These are phyloP conservation scores for Austropuccinia psidii DNA, from an alignment of 1,284 basidiomycete species.

Conservation along the genomic window DNA sequence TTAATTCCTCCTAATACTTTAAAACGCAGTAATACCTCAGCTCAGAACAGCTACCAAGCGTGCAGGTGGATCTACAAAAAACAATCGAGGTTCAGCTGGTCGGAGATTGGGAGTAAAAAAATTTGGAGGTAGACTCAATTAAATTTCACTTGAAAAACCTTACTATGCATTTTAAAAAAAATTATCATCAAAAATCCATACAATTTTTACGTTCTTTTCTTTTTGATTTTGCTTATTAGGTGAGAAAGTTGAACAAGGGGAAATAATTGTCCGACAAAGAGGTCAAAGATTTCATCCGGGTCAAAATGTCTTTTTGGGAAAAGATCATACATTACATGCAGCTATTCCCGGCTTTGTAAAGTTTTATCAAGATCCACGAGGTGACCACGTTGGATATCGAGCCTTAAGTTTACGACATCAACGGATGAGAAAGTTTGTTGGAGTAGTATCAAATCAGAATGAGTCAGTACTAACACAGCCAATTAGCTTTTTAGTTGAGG, in stretches of 20 bases:
- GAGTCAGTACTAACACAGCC: background rate
- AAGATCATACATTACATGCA: slow-evolving; percentile 86
- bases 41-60: slow-evolving; percentile 87
- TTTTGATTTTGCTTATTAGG: slow-evolving; percentile 52
- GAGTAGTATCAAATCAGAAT: slow-evolving; percentile 11
- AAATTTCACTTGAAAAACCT: background rate
- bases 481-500: background rate
- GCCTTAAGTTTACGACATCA: slow-evolving; percentile 30
- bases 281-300: slow-evolving; percentile 83
- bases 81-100: slow-evolving; percentile 81
- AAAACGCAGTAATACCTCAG: slow-evolving; percentile 49
- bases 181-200: background rate
- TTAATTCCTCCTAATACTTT: no score
- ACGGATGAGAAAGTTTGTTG: slow-evolving; percentile 34
- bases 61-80: slow-evolving; percentile 81
- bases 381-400: slow-evolving; percentile 25
- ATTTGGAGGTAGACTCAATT: slow-evolving; percentile 69
- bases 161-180: background rate
- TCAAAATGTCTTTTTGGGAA: slow-evolving; percentile 76
- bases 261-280: slow-evolving; percentile 86
- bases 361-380: slow-evolving; percentile 58
- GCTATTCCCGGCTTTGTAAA: slow-evolving; percentile 78
- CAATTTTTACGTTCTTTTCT: slow-evolving; percentile 38
- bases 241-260: slow-evolving; percentile 78
- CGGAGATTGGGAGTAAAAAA: slow-evolving; percentile 86